These are phyloP conservation scores for Iberis pinnata DNA, from an alignment of 345 rosid species.

Conservation along the genomic window DNA sequence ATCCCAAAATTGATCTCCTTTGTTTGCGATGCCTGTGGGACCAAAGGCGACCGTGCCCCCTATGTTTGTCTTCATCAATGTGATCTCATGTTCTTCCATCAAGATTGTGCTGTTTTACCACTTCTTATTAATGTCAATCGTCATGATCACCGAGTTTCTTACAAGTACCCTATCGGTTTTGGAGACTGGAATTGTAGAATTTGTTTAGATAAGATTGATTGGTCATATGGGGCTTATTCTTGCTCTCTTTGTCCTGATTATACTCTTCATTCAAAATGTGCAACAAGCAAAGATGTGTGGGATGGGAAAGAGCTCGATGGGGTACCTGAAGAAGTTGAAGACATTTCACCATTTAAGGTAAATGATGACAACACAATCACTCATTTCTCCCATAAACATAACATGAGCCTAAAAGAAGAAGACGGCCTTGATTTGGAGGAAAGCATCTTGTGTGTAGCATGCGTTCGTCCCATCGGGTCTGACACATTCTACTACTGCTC, in stretches of 20 bases:
- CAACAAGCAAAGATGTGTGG: not conserved
- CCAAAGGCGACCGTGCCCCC: not conserved
- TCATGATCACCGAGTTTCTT: slow-evolving; percentile 1
- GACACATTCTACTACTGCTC: not conserved
- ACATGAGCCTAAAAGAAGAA: not conserved
- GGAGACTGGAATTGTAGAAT: not conserved
- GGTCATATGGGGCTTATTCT: slow-evolving; percentile 16
- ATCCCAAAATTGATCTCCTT: not conserved
- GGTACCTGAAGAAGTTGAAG: slow-evolving; percentile 3
- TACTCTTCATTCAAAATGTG: not conserved
- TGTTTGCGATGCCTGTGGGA: slow-evolving; percentile 20
- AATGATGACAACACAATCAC: slow-evolving; percentile 14
- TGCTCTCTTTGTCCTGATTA: not conserved
- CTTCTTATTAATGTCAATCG: not conserved
- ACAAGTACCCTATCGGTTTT: slow-evolving; percentile 9
- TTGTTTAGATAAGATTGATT: slow-evolving; percentile 7
- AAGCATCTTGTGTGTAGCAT: not conserved
- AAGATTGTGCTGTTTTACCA: not conserved
- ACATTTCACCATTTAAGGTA: not conserved
- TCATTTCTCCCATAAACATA: slow-evolving; percentile 14
- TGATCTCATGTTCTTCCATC: slow-evolving; percentile 1
- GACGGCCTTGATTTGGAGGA: not conserved
- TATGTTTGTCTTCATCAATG: not conserved
- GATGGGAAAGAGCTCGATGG: slow-evolving; percentile 4
- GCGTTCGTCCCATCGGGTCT: slow-evolving; percentile 5